Evolutionary conservation across 441 rosid genomes (phyloP), one percentile per base, ranked within the genome.

Genomic region (Populus hybrid): DNA sequence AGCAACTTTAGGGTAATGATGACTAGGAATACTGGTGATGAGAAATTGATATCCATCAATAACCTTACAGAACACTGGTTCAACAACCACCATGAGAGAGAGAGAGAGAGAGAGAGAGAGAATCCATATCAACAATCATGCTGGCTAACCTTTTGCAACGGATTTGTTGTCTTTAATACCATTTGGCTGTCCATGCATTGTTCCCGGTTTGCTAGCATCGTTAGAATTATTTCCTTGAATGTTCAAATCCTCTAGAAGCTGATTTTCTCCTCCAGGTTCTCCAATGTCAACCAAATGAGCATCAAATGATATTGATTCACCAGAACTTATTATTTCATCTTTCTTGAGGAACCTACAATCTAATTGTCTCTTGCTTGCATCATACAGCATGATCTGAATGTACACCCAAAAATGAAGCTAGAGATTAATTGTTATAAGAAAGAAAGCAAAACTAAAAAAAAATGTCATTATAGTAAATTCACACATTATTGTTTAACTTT

Each of bases 211-310:
- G 42, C 75, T 74, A 75, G 20, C 59, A 50, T 38, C 18, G n/a
- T 45, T 75, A 38, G 1, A 6, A 74, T 66, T 69, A 23, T 68
- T 79, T 84, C 74, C 79, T 59, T 69, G 50, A 76, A 40, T 61
- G 71, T 72, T 74, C 73, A 77, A 74, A 85, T 82, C 79, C 26
- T 11, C 72, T 50, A 36, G 63, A 69, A 31, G 50, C 35, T 74
- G 79, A 50, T 72, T 78, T 63, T 83, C 74, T 72, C 31, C 78
- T 79, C 80, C 79, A 79, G 78, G 78, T 78, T 87, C 91, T 83
- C 88, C 89, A 33, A 90, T 78, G 38, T 87, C 88, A 64, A 90
- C 96, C 84, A 86, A 70, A 82, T 88, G 79, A 82, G 83, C 81
- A 76, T 81, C 81, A 78, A 88, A 88, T 64, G 72, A 56, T 67